Evolutionary conservation across 352 stramenopile genomes (phyloP).

Genomic region (Globisporangium viniferum): DNA sequence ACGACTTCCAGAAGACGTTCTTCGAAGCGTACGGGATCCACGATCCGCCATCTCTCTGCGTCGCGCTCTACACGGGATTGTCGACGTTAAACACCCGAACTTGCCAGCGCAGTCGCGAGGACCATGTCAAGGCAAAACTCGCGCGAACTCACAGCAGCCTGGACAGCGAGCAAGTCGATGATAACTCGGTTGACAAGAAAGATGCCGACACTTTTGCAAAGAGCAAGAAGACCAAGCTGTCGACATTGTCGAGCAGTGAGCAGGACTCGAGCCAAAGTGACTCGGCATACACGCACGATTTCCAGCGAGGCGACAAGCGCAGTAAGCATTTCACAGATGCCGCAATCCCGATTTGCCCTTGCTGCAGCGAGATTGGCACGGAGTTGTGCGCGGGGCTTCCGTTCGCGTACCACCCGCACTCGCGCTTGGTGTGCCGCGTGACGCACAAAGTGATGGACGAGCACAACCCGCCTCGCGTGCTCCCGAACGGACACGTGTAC

Average conservation of each 20-base stretch:
- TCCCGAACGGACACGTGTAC: conserved; percentile 84
- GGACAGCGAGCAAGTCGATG: conserved; percentile 19
- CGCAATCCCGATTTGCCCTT: conserved; percentile 58
- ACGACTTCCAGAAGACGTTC: conserved; percentile 62
- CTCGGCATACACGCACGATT: neutral
- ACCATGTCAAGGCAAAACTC: conserved; percentile 35
- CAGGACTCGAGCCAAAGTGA: conserved; percentile 1
- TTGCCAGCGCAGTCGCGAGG: conserved; percentile 52
- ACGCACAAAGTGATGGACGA: conserved; percentile 83
- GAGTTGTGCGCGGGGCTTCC: conserved; percentile 53
- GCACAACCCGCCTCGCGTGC: conserved; percentile 74
- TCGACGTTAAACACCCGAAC: conserved; percentile 75
- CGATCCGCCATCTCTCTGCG: conserved; percentile 57
- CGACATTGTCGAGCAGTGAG: neutral
- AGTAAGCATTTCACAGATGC: conserved; percentile 24
- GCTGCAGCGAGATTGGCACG: conserved; percentile 70
- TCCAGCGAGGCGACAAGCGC: conserved; percentile 12
- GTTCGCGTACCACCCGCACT: conserved; percentile 82
- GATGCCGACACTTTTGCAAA: conserved; percentile 22
- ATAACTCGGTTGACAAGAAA: conserved; percentile 6
- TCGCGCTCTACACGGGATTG: conserved; percentile 62
- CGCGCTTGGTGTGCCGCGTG: conserved; percentile 74
- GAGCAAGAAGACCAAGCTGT: conserved; percentile 50
- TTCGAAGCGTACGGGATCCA: conserved; percentile 68
- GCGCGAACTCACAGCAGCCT: conserved; percentile 17